Base-by-base conservation (phyloP, 2,329 filamentous ascomycete species). In the Tolypocladium guangdongense region DNA sequence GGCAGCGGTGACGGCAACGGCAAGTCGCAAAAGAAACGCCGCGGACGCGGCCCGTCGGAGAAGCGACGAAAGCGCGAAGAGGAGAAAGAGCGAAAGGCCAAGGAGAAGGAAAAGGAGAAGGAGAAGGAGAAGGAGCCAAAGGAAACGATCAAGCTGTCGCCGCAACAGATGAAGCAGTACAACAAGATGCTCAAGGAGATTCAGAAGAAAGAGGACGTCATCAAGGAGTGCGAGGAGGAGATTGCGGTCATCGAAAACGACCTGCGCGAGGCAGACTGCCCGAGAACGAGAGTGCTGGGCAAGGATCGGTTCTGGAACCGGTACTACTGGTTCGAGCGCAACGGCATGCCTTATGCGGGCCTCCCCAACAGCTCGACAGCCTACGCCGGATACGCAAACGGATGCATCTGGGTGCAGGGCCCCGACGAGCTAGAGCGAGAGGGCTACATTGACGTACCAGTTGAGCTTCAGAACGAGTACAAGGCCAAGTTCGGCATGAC, bases 311-410 rank as follows among this genome's bases (percentile, higher is more conserved):
- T 96, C 76, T 96, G 92, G 84, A 97, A 99, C 70, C 83, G 92
- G 52, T 99, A 97, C 71, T 97, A 95, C 76, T 99, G 93, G 92
- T 96, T 97, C 68, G 93, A 99, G 71, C 86, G 92, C 57, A 99
- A 97, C 64, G 93, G 91, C 27, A 97, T 97, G 91, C 93, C 93
- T 0, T 96, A 92, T 63, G 90, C 80, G 35, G 93, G 93, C 5
- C 77, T 96, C 53, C 91, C 91, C 0, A 82, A 81, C 58, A 95
- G 90, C 68, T 96, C 91, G 18, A 97, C 92, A 1, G 87, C 90
- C 1, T 78, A 84, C 47, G 90, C 92, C 24, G 85, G 82, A 10
- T 99, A 97, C 65, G 91, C 92, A 41, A 99, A 97, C 66, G 93
- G 90, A 10, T 88, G 92, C 55, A 80, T 99, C 54, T 99, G 93